Base-by-base conservation (phyloP, 75 land plant genomes). In the Gnetum montanum region DNA sequence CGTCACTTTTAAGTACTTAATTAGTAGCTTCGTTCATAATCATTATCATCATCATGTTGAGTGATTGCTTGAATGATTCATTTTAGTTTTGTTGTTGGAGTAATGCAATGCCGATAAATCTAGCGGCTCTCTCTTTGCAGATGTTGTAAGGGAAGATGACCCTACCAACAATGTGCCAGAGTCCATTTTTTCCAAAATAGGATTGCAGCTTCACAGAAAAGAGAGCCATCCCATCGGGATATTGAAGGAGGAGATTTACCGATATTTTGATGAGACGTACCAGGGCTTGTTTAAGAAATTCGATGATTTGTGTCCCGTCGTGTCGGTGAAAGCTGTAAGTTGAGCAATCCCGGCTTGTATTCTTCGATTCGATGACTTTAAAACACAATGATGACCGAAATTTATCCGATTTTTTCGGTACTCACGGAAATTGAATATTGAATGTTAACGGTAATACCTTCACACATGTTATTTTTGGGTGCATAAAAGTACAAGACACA, bases 81-180 rank as follows among this genome's bases (percentile, higher is more conserved):
- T 54, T 31, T 54, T 34, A 3, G 43, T 16, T 29, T 15, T 41
- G 13, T 12, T 54, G 56, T 54, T 5, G 6, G 12, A 19, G 26
- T 40, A 13, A 16, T 54, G 15, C 20, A 20, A 15, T 31, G 16
- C 10, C 7, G 10, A 46, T 18, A 23, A 20, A 7, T 57, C 11
- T 8, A 46, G 22, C 1, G 33, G 6, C n/a, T 46, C 27, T 5
- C 20, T 48, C 27, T 61, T 4, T 11, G 30, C 69, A 88, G 96
- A 94, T 59, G 72, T 94, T 8, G 98, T 93, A 57, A 76, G 73
- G 46, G 83, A 82, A 57, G 75, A 77, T 68, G 98, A 92, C 50
- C 96, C 96, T 2, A 80, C 95, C 6, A 93, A 93, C 75, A 93
- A 93, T 61, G 98, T 93, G 8, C 90, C 98, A 0, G 95, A 88